Conservation (phyloP, 345 rosid species). For the Reutealis trisperma region DNA sequence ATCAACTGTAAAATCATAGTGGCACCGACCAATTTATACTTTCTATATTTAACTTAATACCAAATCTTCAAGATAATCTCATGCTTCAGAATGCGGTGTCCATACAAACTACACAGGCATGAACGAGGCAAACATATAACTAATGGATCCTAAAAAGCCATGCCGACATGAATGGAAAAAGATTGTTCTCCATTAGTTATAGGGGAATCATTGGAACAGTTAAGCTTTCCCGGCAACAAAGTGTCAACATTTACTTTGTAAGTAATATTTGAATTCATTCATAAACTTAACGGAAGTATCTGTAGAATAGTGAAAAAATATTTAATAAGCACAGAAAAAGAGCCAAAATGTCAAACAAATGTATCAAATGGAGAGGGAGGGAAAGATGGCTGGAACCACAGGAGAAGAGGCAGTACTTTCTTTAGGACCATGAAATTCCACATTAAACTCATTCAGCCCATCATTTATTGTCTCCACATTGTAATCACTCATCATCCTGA, state of each 20-base stretch:
- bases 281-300: not conserved
- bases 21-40: not conserved
- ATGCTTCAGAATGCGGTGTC: not conserved
- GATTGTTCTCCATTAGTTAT: not conserved
- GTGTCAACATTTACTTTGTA: not conserved
- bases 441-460: slow-evolving; percentile 71
- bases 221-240: not conserved
- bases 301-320: not conserved
- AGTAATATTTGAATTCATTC: not conserved
- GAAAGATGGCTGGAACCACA: slow-evolving; percentile 14
- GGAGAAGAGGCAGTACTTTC: slow-evolving; percentile 47
- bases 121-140: not conserved
- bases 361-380: not conserved
- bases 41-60: not conserved
- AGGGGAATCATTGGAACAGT: not conserved
- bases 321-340: not conserved
- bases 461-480: slow-evolving; percentile 69
- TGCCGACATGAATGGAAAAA: not conserved
- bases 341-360: not conserved
- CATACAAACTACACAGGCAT: not conserved
- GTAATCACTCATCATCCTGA: slow-evolving; percentile 86
- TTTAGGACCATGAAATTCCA: slow-evolving; percentile 76
- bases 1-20: not conserved
- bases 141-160: not conserved
- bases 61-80: not conserved